These are phyloP conservation scores for Lepiota venenata DNA, from an alignment of 768 basidiomycete genomes.

Conservation along the genomic window DNA sequence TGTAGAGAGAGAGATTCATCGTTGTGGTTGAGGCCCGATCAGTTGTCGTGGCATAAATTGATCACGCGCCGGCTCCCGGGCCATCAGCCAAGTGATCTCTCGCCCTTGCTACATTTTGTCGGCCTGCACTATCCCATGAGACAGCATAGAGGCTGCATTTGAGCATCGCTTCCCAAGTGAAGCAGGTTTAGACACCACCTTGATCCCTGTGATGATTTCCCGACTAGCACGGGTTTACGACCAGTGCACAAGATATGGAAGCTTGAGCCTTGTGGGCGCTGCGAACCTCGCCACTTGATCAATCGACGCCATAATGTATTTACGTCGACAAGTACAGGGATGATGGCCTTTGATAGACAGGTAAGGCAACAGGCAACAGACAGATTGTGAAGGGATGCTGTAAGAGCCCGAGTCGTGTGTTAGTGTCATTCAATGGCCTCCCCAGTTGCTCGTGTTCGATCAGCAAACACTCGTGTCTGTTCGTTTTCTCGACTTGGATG, in stretches of 20 bases:
- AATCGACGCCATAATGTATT: constrained; percentile 41
- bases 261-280: constrained; percentile 34
- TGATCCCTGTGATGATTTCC: too few species aligned
- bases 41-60: constrained; percentile 1
- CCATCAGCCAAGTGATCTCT: neutral
- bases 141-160: too few species aligned
- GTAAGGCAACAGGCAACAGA: constrained; percentile 17
- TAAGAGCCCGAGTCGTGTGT: constrained; percentile 35
- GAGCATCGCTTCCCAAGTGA: too few species aligned
- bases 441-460: too few species aligned
- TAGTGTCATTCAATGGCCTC: too few species aligned
- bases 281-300: constrained; percentile 46
- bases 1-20: constrained; percentile 88
- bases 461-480: too few species aligned
- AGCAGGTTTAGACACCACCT: too few species aligned
- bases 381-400: constrained; percentile 33
- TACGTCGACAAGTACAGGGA: constrained; percentile 52
- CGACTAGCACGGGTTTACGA: too few species aligned
- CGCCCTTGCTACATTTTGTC: too few species aligned
- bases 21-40: constrained; percentile 3
- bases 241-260: constrained; percentile 32
- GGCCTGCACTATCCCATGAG: too few species aligned
- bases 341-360: constrained; percentile 41
- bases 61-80: constrained; percentile 1
- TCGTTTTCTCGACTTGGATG: too few species aligned